Evolutionary conservation across 148 eudicot genomes (phyloP).

Genomic region (Rhododendron henanense): DNA sequence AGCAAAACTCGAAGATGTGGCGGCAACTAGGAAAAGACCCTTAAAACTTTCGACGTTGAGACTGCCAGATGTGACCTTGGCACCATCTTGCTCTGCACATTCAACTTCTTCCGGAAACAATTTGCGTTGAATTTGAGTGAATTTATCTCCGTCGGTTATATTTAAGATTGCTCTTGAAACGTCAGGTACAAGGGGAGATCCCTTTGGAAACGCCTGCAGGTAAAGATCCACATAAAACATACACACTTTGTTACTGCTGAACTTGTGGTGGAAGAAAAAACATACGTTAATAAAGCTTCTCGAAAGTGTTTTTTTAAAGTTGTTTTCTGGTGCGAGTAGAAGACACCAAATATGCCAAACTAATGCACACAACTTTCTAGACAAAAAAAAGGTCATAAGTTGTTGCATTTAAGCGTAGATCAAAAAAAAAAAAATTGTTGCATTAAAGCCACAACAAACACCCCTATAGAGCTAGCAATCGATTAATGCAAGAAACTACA

Average conservation of each 20-base stretch:
- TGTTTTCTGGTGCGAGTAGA: background rate
- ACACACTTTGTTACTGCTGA: background rate
- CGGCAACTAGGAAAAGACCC: constrained; percentile 51
- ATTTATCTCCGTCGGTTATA: constrained; percentile 11
- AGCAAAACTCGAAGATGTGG: constrained; percentile 25
- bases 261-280: background rate
- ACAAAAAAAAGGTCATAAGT: background rate
- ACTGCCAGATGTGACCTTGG: constrained; percentile 21
- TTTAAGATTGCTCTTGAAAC: constrained; percentile 26
- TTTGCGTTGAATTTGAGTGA: constrained; percentile 12
- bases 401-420: background rate
- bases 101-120: constrained; percentile 21
- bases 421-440: too few relatives aligned
- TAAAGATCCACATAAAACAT: background rate
- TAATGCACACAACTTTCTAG: background rate
- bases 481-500: background rate
- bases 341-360: background rate
- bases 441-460: background rate
- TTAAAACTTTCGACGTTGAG: constrained; percentile 43
- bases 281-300: background rate
- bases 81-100: constrained; percentile 20
- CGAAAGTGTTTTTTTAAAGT: background rate
- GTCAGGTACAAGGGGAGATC: constrained; percentile 26
- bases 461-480: background rate
- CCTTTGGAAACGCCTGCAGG: constrained; percentile 20